Conservation (phyloP, 2,329 filamentous ascomycete species). For the Ambrosiella cleistominuta region DNA sequence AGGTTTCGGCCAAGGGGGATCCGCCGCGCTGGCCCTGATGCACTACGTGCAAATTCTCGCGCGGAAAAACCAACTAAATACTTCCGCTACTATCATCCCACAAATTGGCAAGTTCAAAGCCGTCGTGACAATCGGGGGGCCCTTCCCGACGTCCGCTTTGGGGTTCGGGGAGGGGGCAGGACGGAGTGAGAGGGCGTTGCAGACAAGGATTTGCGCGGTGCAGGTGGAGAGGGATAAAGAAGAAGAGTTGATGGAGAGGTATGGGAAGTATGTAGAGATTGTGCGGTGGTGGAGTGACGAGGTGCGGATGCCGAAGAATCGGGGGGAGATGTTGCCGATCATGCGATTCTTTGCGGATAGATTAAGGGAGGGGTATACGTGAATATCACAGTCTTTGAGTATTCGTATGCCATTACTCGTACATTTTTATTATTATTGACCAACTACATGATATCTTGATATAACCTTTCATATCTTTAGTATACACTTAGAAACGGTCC, state of each 20-base stretch:
- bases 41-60: constrained; percentile 17
- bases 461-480: not conserved
- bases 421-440: not conserved
- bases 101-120: constrained; percentile 29
- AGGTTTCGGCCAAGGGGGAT: constrained; percentile 51
- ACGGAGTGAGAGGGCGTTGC: constrained; percentile 32
- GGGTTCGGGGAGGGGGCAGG: constrained; percentile 16
- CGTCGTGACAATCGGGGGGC: constrained; percentile 44
- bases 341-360: constrained; percentile 68
- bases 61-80: not conserved
- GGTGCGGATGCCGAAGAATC: constrained; percentile 65
- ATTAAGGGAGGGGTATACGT: constrained; percentile 21
- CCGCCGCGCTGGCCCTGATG: constrained; percentile 39
- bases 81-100: not conserved
- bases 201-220: constrained; percentile 44
- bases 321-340: constrained; percentile 75
- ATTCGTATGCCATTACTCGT: not conserved
- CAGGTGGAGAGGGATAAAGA: constrained; percentile 46
- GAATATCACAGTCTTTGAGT: not conserved
- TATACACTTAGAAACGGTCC: constrained; percentile 10
- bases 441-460: not conserved
- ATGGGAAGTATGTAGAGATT: constrained; percentile 43
- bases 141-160: constrained; percentile 35
- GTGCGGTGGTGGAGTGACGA: constrained; percentile 52
- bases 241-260: constrained; percentile 46